These are phyloP conservation scores for Caryopteris hybrid DNA, from an alignment of 305 asterid genomes.

Conservation along the genomic window DNA sequence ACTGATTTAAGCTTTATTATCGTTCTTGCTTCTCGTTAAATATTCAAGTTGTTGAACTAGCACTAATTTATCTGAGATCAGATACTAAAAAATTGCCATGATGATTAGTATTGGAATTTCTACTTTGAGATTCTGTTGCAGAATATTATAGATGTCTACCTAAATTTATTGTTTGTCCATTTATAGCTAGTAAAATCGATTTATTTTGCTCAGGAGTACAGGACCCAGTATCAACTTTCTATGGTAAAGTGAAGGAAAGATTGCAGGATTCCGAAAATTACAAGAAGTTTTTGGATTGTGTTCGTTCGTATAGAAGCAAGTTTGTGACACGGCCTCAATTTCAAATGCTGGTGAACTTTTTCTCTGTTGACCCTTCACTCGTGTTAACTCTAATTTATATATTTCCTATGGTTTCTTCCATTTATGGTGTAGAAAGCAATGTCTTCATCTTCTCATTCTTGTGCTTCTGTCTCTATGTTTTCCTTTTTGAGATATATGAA, in stretches of 20 bases:
- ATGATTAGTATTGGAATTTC: background rate
- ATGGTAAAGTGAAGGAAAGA: constrained; percentile 62
- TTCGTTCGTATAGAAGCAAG: constrained; percentile 52
- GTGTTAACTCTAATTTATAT: background rate
- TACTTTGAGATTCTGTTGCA: background rate
- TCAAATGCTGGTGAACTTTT: constrained; percentile 47
- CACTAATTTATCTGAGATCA: background rate
- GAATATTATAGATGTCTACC: background rate
- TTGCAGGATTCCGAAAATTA: constrained; percentile 44
- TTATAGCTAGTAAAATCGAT: constrained; percentile 2
- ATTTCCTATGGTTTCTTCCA: background rate
- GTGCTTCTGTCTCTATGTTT: background rate
- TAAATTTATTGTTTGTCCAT: background rate
- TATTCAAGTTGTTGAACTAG: constrained; percentile 4
- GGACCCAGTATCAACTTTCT: constrained; percentile 45
- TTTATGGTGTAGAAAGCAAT: background rate
- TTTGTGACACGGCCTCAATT: constrained; percentile 49
- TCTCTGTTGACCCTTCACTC: constrained; percentile 6
- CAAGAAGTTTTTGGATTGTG: constrained; percentile 67
- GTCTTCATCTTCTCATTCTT: background rate
- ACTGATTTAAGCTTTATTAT: background rate
- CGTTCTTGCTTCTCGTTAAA: background rate
- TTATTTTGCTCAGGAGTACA: constrained; percentile 44
- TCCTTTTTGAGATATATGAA: background rate
- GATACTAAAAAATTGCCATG: background rate